These are phyloP conservation scores for Coemansia biformis DNA, from an alignment of 192 early-diverging fungal species.

Conservation along the genomic window DNA sequence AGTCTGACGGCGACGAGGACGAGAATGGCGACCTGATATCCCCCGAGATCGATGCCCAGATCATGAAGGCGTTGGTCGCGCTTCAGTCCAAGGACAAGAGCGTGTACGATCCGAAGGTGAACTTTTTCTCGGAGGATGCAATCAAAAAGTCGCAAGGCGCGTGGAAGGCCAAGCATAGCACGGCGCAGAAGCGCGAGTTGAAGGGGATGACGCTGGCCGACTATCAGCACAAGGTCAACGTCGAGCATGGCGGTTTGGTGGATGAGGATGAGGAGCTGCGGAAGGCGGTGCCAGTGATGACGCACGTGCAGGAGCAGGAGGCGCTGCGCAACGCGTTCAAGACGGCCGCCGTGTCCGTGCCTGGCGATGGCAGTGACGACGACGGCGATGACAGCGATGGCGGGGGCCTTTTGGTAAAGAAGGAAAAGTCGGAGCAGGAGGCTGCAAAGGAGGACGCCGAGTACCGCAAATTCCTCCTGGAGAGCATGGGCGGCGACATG, in stretches of 20 bases:
- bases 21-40: slow-evolving; percentile 76
- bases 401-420: slow-evolving; percentile 72
- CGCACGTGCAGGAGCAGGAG: slow-evolving; percentile 82
- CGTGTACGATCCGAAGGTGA: slow-evolving; percentile 71
- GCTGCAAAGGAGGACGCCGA: slow-evolving; percentile 78
- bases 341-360: slow-evolving; percentile 23
- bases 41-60: slow-evolving; percentile 86
- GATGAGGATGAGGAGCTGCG: slow-evolving; percentile 31
- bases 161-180: slow-evolving; percentile 29
- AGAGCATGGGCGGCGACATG: slow-evolving; percentile 57
- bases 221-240: slow-evolving; percentile 67
- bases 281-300: slow-evolving; percentile 23
- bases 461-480: slow-evolving; percentile 82
- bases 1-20: slow-evolving; percentile 72
- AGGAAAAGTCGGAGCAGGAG: slow-evolving; percentile 72
- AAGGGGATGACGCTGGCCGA: slow-evolving; percentile 69
- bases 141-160: slow-evolving; percentile 31
- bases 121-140: slow-evolving; percentile 67
- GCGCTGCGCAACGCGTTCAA: slow-evolving; percentile 70
- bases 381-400: slow-evolving; percentile 63
- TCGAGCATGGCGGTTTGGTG: slow-evolving; percentile 51
- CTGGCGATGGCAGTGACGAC: slow-evolving; percentile 45
- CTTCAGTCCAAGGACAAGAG: slow-evolving; percentile 70
- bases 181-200: too few relatives aligned
- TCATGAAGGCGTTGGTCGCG: slow-evolving; percentile 83